These are phyloP conservation scores for Vanrija sp. DNA, from an alignment of 1,284 basidiomycete species.

Conservation along the genomic window DNA sequence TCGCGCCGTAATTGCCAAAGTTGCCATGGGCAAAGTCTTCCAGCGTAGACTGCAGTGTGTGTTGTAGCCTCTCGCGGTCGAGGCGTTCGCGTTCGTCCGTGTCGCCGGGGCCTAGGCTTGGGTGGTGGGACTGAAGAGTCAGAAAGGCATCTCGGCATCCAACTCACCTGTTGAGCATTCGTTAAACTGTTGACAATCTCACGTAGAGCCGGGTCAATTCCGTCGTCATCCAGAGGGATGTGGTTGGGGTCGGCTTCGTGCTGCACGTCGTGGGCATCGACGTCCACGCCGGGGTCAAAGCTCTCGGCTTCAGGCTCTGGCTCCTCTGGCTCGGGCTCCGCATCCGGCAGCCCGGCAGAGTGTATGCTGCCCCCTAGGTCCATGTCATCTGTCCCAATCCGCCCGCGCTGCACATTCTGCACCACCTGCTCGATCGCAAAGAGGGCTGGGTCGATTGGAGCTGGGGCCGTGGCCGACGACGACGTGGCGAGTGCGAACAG, in stretches of 20 bases:
- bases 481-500: conserved; percentile 8
- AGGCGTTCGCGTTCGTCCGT: conserved; percentile 29
- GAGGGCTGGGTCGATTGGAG: conserved; percentile 32
- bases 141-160: neutral
- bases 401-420: conserved; percentile 31
- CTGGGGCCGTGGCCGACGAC: neutral
- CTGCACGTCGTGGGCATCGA: neutral
- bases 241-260: neutral
- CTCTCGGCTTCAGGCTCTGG: neutral
- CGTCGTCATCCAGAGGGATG: conserved; percentile 27
- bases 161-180: conserved; percentile 41
- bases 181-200: conserved; percentile 47
- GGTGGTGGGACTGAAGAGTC: conserved; percentile 12
- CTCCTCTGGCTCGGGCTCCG: neutral
- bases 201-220: conserved; percentile 43
- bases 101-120: conserved; percentile 11
- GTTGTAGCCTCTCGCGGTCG: conserved; percentile 33
- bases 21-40: conserved; percentile 29
- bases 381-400: conserved; percentile 17
- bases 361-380: neutral
- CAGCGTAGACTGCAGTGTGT: conserved; percentile 32
- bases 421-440: conserved; percentile 38
- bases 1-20: conserved; percentile 13
- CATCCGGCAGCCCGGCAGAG: neutral
- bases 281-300: neutral